phyloP scores from a whole-genome alignment of 83 land plant genomes.

The Picea abies region DNA sequence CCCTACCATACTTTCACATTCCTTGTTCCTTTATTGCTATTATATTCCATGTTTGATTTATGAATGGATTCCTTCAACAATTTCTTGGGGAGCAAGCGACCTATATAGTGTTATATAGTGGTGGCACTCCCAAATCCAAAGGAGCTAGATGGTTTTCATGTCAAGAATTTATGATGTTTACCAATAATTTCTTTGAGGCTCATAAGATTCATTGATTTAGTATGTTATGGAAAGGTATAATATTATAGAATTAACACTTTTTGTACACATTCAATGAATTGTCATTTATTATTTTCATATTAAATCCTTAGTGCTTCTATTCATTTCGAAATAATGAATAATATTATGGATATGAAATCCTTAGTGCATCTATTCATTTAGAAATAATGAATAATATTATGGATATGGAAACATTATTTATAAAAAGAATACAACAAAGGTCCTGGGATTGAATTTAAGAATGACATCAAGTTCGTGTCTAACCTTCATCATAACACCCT shows the following conservation, averaged over 20 bases:
- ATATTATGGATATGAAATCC: constrained; percentile 15
- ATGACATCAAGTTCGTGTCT: constrained; percentile 72
- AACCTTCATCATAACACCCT: constrained; percentile 82
- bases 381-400: not conserved
- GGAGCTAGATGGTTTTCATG: constrained; percentile 76
- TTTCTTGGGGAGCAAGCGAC: constrained; percentile 61
- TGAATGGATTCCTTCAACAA: constrained; percentile 15
- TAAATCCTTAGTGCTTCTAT: no score
- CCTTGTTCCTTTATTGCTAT: not conserved
- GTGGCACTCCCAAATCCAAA: constrained; percentile 64
- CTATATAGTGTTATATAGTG: constrained; percentile 62
- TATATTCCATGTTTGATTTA: not conserved
- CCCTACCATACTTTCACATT: constrained; percentile 42
- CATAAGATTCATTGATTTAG: constrained; percentile 48
- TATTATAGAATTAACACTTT: not conserved
- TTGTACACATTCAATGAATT: no score
- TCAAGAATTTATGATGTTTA: constrained; percentile 63
- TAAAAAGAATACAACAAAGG: constrained; percentile 70
- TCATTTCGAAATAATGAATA: no score
- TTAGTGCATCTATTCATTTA: no score
- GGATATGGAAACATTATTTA: constrained; percentile 43
- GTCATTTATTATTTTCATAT: no score
- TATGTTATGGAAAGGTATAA: constrained; percentile 46
- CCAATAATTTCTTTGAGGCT: constrained; percentile 50
- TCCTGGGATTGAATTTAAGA: constrained; percentile 65